A percentile compares a stretch with the other conserved stretches of the same genome.
Conservation (phyloP, 2,329 filamentous ascomycete species). For the Paramyrothecium roridum region DNA sequence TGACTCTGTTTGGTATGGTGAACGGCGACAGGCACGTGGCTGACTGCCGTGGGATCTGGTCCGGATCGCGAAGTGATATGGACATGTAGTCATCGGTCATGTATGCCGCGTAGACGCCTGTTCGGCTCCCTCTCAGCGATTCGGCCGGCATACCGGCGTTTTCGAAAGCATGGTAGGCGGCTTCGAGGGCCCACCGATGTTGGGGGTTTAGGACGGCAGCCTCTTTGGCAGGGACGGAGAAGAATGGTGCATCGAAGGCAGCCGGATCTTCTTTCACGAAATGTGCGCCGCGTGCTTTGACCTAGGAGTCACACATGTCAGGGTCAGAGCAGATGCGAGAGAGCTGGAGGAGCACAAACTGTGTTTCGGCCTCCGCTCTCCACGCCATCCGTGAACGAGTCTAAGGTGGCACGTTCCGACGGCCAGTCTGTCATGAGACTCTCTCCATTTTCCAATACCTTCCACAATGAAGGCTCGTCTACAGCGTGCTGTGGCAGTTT, state of each 20-base stretch:
- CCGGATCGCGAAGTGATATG: conserved; percentile 5
- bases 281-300: conserved; percentile 6
- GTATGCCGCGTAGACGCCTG: background rate
- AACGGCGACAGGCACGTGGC: conserved; percentile 18
- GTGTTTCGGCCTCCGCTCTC: background rate
- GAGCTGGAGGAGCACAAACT: background rate
- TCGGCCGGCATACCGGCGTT: background rate
- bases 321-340: background rate
- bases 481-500: background rate
- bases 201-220: conserved; percentile 7
- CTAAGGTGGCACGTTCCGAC: background rate
- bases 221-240: conserved; percentile 17
- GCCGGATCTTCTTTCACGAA: conserved; percentile 29
- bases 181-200: conserved; percentile 5
- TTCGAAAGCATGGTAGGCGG: conserved; percentile 6
- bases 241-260: conserved; percentile 36
- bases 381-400: background rate
- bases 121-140: background rate
- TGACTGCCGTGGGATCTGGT: conserved; percentile 22
- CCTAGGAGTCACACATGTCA: background rate
- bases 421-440: background rate
- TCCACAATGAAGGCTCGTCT: background rate
- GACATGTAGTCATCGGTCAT: background rate
- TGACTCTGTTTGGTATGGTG: conserved; percentile 22
- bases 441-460: background rate